Evolutionary conservation across 2,329 filamentous ascomycete genomes (phyloP).

Genomic region (Daldinia sp.): DNA sequence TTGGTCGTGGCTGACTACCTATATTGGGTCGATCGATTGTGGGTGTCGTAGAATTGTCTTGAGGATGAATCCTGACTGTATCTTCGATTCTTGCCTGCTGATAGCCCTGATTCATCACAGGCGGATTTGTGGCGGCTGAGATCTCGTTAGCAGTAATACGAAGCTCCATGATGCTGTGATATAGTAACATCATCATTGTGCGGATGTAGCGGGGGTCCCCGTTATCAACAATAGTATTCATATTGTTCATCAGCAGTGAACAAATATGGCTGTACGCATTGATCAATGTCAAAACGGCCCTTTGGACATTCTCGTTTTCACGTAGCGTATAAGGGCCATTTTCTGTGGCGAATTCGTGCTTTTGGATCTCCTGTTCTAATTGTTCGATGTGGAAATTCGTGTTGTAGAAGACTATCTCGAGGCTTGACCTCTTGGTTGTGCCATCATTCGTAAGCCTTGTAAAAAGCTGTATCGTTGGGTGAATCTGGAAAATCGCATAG

Average conservation of each 20-base stretch:
- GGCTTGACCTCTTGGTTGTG: slow-evolving; percentile 70
- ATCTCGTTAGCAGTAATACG: slow-evolving; percentile 62
- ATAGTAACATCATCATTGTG: slow-evolving; percentile 71
- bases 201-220: slow-evolving; percentile 76
- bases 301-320: slow-evolving; percentile 73
- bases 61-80: slow-evolving; percentile 63
- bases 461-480: slow-evolving; percentile 75
- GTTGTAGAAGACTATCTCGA: slow-evolving; percentile 76
- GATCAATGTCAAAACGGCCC: slow-evolving; percentile 72
- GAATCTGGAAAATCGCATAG: slow-evolving; percentile 75
- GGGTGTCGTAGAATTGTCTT: slow-evolving; percentile 66
- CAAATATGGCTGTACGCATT: slow-evolving; percentile 75
- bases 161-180: slow-evolving; percentile 76
- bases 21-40: slow-evolving; percentile 62
- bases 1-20: slow-evolving; percentile 55
- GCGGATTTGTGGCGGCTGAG: slow-evolving; percentile 44
- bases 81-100: slow-evolving; percentile 55
- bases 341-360: slow-evolving; percentile 65
- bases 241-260: slow-evolving; percentile 69
- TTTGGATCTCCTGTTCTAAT: slow-evolving; percentile 73
- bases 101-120: slow-evolving; percentile 40
- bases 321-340: slow-evolving; percentile 62
- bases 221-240: slow-evolving; percentile 73
- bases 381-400: slow-evolving; percentile 75
- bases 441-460: slow-evolving; percentile 72